Base-by-base conservation (phyloP, 2,329 filamentous ascomycete species). In the Cordyceps cicadae region DNA sequence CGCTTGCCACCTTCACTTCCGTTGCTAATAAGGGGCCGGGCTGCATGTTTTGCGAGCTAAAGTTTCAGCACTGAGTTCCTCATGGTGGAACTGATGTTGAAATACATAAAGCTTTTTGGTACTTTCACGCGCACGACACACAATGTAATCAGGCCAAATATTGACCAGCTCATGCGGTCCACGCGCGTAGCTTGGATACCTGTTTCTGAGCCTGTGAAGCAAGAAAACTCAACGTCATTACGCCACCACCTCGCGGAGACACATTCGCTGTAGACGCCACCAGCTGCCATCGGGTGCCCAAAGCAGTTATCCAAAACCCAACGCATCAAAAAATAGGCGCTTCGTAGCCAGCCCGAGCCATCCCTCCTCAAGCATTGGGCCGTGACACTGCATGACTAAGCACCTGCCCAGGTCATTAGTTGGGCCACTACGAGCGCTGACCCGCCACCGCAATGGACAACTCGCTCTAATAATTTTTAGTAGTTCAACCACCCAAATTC, bases 361-460 rank as follows among this genome's bases (percentile, higher is more conserved):
- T 12, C 41, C n/a, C n/a, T 17, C 15, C 15, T 24, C 21, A 29
- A 51, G 21, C 48, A 34, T 59, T 59, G 57, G 57, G 57, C 57
- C 49, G 57, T 53, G 26, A 59, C n/a, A 37, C 6, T 34, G 26
- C 41, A 59, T 59, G 57, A 59, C 57, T 59, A 59, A 59, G 57
- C 34, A 15, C 5, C 2, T 2, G 34, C 5, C 8, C 24, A 26
- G 1, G 26, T 19, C 24, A 19, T 37, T 11, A 34, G 19, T 53
- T 48, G 39, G 49, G 57, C 48, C 57, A 54, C 49, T 37, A 26
- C 24, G 29, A 29, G 7, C 26, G 26, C n/a, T 7, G 34, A 59
- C 57, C 57, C 57, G 49, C 57, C 57, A 59, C 49, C 52, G 48
- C 41, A 61, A 54, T 41, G 49, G 48, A 58, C 48, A 61, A 48